A percentile compares a stretch with the other conserved stretches of the same genome.
phyloP scores from a whole-genome alignment of 768 basidiomycete species.

The Amanita thiersii region DNA sequence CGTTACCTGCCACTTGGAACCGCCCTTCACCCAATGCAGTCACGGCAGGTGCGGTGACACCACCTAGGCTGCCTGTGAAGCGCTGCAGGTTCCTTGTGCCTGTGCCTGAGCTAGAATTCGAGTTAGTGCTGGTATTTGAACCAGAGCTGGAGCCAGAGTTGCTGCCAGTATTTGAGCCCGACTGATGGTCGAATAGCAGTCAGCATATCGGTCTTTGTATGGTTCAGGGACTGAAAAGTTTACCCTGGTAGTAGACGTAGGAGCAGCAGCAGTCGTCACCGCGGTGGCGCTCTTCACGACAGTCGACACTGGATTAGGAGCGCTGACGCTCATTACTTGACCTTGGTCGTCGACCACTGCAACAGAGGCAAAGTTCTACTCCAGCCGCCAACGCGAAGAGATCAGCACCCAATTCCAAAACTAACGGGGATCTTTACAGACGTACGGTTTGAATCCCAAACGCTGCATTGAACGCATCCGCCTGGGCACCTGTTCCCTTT shows the following conservation, averaged over 20 bases:
- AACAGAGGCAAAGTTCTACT: constrained; percentile 32
- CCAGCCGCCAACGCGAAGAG: too few species aligned
- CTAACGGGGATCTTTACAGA: too few species aligned
- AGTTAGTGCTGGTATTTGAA: too few species aligned
- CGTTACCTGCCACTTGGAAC: constrained; percentile 43
- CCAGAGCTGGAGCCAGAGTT: too few species aligned
- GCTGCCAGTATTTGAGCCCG: too few species aligned
- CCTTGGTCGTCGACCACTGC: constrained; percentile 32
- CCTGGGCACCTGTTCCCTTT: constrained; percentile 41
- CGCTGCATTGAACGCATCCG: constrained; percentile 54
- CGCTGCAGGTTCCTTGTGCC: constrained; percentile 35
- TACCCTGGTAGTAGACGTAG: constrained; percentile 11
- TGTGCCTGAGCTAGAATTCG: too few species aligned
- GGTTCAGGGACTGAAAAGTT: too few species aligned
- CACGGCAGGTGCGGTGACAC: constrained; percentile 37
- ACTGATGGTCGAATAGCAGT: too few species aligned
- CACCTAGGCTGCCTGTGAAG: constrained; percentile 41
- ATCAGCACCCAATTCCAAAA: too few species aligned
- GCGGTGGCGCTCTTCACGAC: too few species aligned
- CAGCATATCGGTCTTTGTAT: too few species aligned
- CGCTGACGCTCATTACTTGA: constrained; percentile 21
- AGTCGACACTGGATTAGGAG: too few species aligned
- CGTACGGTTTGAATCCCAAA: constrained; percentile 39
- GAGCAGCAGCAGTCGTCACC: constrained; percentile 6
- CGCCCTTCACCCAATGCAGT: constrained; percentile 28